These are phyloP conservation scores for Cubamyces sp. DNA, from an alignment of 768 basidiomycete species.

Conservation along the genomic window DNA sequence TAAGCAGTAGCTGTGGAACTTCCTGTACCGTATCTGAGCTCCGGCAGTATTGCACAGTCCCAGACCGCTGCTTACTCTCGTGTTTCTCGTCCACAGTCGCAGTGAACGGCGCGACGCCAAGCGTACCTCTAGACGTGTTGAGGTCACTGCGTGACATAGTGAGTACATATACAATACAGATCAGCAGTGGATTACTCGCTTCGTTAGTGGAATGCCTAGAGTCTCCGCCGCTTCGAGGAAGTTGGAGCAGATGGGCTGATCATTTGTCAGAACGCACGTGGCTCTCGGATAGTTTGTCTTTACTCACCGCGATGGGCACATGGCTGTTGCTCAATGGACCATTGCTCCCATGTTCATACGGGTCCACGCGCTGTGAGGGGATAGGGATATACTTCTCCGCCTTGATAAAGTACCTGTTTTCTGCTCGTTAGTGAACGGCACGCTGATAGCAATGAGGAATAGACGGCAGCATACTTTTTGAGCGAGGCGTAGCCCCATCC, in stretches of 20 bases:
- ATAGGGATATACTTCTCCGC: slow-evolving; percentile 25
- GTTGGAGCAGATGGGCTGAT: slow-evolving; percentile 9
- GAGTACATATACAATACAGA: no score
- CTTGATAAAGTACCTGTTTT: slow-evolving; percentile 30
- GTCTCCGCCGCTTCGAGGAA: slow-evolving; percentile 5
- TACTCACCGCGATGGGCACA: slow-evolving; percentile 9
- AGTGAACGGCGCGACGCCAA: slow-evolving; percentile 22
- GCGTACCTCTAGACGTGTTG: slow-evolving; percentile 22
- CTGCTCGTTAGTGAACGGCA: no score
- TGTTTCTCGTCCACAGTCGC: slow-evolving; percentile 26
- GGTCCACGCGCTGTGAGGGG: slow-evolving; percentile 1
- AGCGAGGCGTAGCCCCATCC: slow-evolving; percentile 33
- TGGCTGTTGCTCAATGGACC: slow-evolving; percentile 14
- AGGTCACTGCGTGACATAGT: slow-evolving; percentile 19
- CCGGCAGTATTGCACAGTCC: no score
- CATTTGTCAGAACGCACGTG: background rate
- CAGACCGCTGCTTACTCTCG: slow-evolving; percentile 17
- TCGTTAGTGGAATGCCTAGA: slow-evolving; percentile 2
- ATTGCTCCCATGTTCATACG: slow-evolving; percentile 4
- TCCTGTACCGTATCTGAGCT: slow-evolving; percentile 24
- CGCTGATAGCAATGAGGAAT: no score
- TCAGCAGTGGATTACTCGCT: background rate
- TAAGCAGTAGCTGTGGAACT: slow-evolving; percentile 34
- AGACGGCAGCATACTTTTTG: slow-evolving; percentile 11
- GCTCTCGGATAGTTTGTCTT: no score